These are phyloP conservation scores for Kuraishia hungarica DNA, from an alignment of 805 yeast species.

Conservation along the genomic window DNA sequence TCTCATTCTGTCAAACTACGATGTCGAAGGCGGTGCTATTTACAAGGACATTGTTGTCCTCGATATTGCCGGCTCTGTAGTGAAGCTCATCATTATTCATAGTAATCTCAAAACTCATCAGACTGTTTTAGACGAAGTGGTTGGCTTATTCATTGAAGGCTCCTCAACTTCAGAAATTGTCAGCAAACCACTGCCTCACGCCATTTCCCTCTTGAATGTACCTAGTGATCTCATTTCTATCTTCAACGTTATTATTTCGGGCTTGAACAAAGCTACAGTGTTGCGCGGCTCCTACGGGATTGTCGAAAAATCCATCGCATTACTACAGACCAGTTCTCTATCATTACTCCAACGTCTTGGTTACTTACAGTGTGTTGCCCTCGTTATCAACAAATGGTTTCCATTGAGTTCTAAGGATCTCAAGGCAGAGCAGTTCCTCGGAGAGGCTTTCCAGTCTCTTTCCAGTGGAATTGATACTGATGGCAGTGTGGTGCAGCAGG, in stretches of 20 bases:
- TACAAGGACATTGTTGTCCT: slow-evolving; percentile 17
- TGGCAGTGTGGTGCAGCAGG: background rate
- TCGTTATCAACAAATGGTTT: slow-evolving; percentile 52
- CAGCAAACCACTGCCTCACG: slow-evolving; percentile 18
- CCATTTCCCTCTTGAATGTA: too few species aligned
- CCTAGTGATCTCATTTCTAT: too few species aligned
- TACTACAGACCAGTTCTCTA: slow-evolving; percentile 10
- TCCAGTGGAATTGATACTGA: too few species aligned
- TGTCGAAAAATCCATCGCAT: slow-evolving; percentile 9
- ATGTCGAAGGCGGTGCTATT: slow-evolving; percentile 8
- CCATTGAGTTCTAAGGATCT: background rate
- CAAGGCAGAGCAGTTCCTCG: background rate
- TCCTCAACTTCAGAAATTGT: slow-evolving; percentile 11
- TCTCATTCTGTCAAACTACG: slow-evolving; percentile 7
- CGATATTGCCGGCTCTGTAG: slow-evolving; percentile 31
- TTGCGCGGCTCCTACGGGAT: slow-evolving; percentile 14
- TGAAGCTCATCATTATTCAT: slow-evolving; percentile 31
- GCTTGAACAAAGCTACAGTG: slow-evolving; percentile 34
- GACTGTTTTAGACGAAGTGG: slow-evolving; percentile 28
- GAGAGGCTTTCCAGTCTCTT: too few species aligned
- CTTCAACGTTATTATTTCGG: slow-evolving; percentile 36
- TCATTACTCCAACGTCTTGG: slow-evolving; percentile 35
- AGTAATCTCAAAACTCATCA: slow-evolving; percentile 37
- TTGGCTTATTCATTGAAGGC: slow-evolving; percentile 25
- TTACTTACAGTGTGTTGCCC: slow-evolving; percentile 45